Conservation (phyloP, 2,329 filamentous ascomycete species). For the Botryotinia narcissicola region DNA sequence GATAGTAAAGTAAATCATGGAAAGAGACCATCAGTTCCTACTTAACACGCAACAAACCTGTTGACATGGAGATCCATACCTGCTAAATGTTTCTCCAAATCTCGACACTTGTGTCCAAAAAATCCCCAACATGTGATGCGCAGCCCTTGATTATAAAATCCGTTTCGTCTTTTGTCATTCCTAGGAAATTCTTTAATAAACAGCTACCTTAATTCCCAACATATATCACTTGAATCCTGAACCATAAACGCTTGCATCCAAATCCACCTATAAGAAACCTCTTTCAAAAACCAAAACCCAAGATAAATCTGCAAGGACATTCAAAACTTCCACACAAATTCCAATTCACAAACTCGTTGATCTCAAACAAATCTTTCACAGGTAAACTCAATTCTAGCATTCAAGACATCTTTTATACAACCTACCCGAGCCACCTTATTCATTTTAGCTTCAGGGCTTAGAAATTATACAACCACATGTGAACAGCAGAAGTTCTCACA, state of each 20-base stretch:
- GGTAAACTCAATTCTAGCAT: rapidly evolving
- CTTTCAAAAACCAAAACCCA: no score
- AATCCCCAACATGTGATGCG: no score
- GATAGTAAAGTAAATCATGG: not conserved
- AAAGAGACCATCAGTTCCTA: not conserved
- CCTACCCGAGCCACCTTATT: not conserved
- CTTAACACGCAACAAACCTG: not conserved
- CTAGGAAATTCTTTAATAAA: no score
- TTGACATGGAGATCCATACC: not conserved
- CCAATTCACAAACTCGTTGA: rapidly evolving
- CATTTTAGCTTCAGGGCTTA: not conserved
- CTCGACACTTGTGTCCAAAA: not conserved
- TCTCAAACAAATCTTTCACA: not conserved
- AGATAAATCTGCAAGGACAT: not conserved
- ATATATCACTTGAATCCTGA: no score
- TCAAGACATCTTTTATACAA: not conserved
- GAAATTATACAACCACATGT: not conserved
- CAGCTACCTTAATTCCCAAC: no score
- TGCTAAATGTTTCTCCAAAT: not conserved
- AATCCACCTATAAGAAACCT: not conserved
- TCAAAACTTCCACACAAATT: not conserved
- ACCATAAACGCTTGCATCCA: no score
- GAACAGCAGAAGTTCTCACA: not conserved
- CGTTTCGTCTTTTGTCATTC: no score
- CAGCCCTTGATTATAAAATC: no score